Percentiles rank a stretch among this genome's conserved stretches.
Conservation (phyloP, 176 grass and related monocot species). For the Eragrostis curvula region DNA sequence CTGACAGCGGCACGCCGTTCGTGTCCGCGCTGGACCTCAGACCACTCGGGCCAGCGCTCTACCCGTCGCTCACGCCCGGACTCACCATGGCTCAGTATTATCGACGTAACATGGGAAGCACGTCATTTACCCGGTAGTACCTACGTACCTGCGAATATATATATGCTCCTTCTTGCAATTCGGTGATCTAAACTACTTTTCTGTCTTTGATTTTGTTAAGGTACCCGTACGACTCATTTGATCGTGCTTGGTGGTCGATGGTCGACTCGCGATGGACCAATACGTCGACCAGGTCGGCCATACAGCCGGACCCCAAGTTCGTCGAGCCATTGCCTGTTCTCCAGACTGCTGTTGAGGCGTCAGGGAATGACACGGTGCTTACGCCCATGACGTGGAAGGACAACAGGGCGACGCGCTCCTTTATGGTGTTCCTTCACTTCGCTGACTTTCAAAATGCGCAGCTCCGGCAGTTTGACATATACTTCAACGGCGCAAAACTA, state of each 20-base stretch:
- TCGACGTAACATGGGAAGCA: background rate
- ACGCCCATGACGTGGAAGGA: background rate
- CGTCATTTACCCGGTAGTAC: no score
- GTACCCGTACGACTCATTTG: slow-evolving; percentile 19
- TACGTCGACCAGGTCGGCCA: background rate
- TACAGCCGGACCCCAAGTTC: slow-evolving; percentile 3
- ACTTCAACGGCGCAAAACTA: background rate
- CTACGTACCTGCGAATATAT: no score
- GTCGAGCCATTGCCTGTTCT: background rate
- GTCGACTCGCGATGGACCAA: no score
- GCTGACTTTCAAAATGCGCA: background rate
- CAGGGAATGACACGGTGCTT: background rate
- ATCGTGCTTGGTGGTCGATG: slow-evolving; percentile 4
- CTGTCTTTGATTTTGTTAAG: background rate
- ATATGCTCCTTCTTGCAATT: no score
- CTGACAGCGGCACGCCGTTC: slow-evolving; percentile 42
- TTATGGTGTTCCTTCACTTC: background rate
- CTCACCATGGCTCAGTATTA: background rate
- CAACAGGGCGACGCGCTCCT: background rate
- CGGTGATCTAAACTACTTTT: no score
- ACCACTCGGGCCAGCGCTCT: background rate
- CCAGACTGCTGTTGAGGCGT: background rate
- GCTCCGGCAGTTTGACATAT: slow-evolving; percentile 2
- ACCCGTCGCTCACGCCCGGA: background rate
- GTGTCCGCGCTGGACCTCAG: slow-evolving; percentile 41